Evolutionary conservation across 2,329 filamentous ascomycete genomes (phyloP).

Genomic region (Ascochyta viciae-villosae): DNA sequence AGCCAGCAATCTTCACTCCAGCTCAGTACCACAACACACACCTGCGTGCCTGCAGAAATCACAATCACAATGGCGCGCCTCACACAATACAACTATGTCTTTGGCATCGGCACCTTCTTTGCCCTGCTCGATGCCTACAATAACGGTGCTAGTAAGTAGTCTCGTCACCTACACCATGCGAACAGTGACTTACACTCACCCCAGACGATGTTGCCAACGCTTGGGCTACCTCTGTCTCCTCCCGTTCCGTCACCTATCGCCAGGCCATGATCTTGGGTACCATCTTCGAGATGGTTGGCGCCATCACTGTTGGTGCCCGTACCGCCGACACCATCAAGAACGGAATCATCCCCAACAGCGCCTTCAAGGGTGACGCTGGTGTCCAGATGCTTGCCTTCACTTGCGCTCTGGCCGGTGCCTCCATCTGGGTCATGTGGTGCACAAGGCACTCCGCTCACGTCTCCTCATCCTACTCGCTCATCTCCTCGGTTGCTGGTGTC

Average conservation of each 20-base stretch:
- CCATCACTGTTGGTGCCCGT: constrained; percentile 53
- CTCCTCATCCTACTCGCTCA: constrained; percentile 63
- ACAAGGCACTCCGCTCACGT: constrained; percentile 74
- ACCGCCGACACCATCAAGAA: constrained; percentile 83
- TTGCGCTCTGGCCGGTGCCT: constrained; percentile 67
- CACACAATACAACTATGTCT: constrained; percentile 69
- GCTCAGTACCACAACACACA: constrained; percentile 18
- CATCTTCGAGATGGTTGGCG: constrained; percentile 57
- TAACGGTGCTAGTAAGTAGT: constrained; percentile 75
- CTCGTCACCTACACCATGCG: neutral
- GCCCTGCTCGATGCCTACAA: constrained; percentile 79
- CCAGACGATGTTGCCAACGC: constrained; percentile 85
- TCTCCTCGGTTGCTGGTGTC: constrained; percentile 57
- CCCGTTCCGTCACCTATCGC: constrained; percentile 74
- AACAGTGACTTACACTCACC: constrained; percentile 15
- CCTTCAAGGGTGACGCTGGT: constrained; percentile 55
- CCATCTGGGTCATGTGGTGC: constrained; percentile 82
- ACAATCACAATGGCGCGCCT: constrained; percentile 31
- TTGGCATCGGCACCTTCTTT: constrained; percentile 78
- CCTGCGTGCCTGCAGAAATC: constrained; percentile 22
- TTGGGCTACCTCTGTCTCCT: constrained; percentile 82
- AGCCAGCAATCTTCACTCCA: constrained; percentile 26
- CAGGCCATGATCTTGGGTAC: constrained; percentile 62
- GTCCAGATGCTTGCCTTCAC: constrained; percentile 64
- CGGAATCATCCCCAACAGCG: constrained; percentile 60